A percentile compares a stretch with the other conserved stretches of the same genome.
Evolutionary conservation across 495 filamentous ascomycete species (phyloP).

Genomic region (Lophiotrema nucula): DNA sequence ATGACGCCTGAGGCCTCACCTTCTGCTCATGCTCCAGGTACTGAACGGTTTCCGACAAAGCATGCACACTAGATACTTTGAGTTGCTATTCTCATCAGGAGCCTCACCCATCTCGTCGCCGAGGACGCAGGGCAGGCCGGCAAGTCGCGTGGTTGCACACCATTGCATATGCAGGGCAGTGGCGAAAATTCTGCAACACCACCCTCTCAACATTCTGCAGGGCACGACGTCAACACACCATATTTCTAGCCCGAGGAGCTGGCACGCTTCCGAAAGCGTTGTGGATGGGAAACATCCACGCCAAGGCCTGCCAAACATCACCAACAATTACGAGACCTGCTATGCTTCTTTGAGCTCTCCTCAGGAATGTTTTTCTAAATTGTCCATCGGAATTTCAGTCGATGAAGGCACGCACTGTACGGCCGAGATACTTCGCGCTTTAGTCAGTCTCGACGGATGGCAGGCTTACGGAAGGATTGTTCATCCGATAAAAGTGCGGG

Average conservation of each 20-base stretch:
- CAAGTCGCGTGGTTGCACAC: neutral
- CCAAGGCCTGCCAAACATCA: neutral
- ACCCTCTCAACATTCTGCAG: slow-evolving; percentile 19
- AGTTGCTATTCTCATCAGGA: slow-evolving; percentile 4
- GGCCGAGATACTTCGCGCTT: too few relatives aligned
- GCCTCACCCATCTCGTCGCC: neutral
- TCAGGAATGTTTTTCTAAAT: neutral
- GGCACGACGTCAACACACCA: slow-evolving; percentile 2
- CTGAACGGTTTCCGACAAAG: neutral
- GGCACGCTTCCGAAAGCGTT: neutral
- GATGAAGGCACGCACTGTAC: neutral
- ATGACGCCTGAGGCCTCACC: slow-evolving; percentile 24
- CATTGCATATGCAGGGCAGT: slow-evolving; percentile 15
- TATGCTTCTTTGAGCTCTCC: neutral
- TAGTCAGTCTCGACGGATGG: too few relatives aligned
- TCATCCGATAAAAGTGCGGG: too few relatives aligned
- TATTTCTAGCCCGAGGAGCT: too few relatives aligned
- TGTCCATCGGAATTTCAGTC: neutral
- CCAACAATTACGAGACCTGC: neutral
- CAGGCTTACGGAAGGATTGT: too few relatives aligned
- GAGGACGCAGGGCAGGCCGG: neutral
- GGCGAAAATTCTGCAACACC: slow-evolving; percentile 13
- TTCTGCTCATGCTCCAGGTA: neutral
- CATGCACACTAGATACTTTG: too few relatives aligned
- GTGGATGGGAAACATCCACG: neutral